Base-by-base conservation (phyloP, 2,329 filamentous ascomycete genomes). In the Colletotrichum melonis region DNA sequence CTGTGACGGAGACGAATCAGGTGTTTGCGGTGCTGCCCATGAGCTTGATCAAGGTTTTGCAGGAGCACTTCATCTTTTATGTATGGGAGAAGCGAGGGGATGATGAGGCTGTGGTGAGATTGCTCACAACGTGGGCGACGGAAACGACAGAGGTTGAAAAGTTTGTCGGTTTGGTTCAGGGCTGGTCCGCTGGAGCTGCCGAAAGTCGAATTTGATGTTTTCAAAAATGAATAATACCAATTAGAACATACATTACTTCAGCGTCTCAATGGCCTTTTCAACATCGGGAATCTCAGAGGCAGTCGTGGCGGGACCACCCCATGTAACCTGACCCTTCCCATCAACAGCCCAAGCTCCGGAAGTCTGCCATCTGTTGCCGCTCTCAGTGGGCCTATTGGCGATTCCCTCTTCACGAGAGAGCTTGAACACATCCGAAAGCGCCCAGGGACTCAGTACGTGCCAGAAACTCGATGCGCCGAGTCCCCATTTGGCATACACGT, bases 301-400 rank as follows among this genome's bases (percentile, higher is more conserved):
- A 12, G 54, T 38, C 56, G 30, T 52, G 1, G 70, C 52, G 3
- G 46, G 26, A 4, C 60, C 67, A 14, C 70, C 70, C 70, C 70
- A 73, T 3, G 35, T 49, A 3, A 73, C 14, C 14, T 26, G 38
- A 12, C 67, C 70, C 19, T 24, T 5, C 32, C 32, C 55, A 22
- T 70, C 60, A 12, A 84, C 77, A 12, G 88, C 91, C 82, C 91
- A 94, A 32, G 88, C 89, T 32, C 92, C 92, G 58, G 88, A 85
- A 30, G 84, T 92, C 86, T 94, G 92, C 92, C 92, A 94, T 65
- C 91, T 82, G 75, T 83, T 90, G 52, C 92, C 92, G 78, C 89
- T 92, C 81, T 92, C 90, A 2, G 90, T 91, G 3, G 89, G 86
- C 28, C 89, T 82, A 78, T 92, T 92, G 87, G 89, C 92, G 75